Percentiles rank a stretch among this genome's conserved stretches.
These are phyloP conservation scores for Pseudogymnoascus sp. DNA, from an alignment of 2,329 filamentous ascomycete genomes.

Conservation along the genomic window DNA sequence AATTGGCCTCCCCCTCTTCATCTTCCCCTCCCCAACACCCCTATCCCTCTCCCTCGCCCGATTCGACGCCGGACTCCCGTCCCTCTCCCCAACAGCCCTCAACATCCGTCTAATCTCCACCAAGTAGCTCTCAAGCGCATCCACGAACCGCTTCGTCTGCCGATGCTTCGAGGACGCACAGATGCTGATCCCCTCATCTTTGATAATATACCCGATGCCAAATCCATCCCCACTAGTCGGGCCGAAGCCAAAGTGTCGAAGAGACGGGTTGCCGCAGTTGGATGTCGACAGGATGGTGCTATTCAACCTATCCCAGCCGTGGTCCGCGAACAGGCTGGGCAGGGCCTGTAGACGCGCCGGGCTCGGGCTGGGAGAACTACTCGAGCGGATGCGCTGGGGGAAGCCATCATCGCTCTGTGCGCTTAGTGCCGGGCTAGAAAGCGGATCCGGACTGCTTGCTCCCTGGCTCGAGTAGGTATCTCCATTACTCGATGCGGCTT, in stretches of 20 bases:
- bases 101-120: conserved; percentile 82
- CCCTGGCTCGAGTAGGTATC: conserved; percentile 52
- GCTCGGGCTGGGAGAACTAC: conserved; percentile 38
- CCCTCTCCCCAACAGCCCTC: conserved; percentile 54
- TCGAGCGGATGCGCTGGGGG: conserved; percentile 21
- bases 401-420: neutral
- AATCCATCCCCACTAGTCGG: conserved; percentile 91
- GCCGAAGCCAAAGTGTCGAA: conserved; percentile 94
- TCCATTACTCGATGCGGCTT: conserved; percentile 40
- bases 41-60: conserved; percentile 44
- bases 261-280: conserved; percentile 95
- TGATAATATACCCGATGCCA: conserved; percentile 98
- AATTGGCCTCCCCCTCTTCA: conserved; percentile 70
- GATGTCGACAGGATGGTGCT: conserved; percentile 90
- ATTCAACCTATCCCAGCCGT: conserved; percentile 92
- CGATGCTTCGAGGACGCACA: conserved; percentile 90
- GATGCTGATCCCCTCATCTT: conserved; percentile 82
- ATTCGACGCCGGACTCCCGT: conserved; percentile 40
- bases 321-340: conserved; percentile 66
- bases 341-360: conserved; percentile 51
- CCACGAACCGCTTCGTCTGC: conserved; percentile 84
- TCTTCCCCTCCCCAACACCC: conserved; percentile 30
- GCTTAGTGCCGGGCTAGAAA: neutral
- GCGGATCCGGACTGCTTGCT: conserved; percentile 27
- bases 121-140: conserved; percentile 82